Conservation (phyloP, 768 basidiomycete species). For the Hygrophorus pudorinus region DNA sequence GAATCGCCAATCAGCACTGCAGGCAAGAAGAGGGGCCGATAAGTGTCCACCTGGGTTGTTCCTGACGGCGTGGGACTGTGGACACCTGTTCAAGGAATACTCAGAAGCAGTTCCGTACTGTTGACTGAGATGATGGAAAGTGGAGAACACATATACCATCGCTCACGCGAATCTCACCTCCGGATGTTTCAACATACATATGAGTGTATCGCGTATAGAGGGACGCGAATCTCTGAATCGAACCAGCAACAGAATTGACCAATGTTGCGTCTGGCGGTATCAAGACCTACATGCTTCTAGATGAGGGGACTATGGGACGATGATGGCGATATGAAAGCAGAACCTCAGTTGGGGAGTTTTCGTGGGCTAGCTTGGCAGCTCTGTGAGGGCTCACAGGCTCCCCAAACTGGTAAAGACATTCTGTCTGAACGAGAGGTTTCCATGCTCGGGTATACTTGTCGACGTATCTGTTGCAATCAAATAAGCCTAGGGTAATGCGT, state of each 20-base stretch:
- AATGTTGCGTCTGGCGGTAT: constrained; percentile 60
- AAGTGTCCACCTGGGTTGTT: constrained; percentile 75
- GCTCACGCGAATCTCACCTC: constrained; percentile 50
- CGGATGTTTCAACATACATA: constrained; percentile 90
- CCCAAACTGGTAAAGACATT: constrained; percentile 75
- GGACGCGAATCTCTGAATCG: constrained; percentile 47
- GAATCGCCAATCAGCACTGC: constrained; percentile 83
- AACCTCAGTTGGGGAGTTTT: constrained; percentile 13
- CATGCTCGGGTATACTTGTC: constrained; percentile 36
- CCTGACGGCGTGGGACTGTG: constrained; percentile 85
- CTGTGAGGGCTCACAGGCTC: constrained; percentile 93
- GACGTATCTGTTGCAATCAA: constrained; percentile 46
- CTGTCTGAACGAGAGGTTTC: constrained; percentile 36
- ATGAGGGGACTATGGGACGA: not conserved
- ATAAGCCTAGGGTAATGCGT: not conserved
- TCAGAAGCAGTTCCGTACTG: constrained; percentile 4
- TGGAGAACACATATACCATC: not conserved
- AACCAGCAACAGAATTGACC: constrained; percentile 49
- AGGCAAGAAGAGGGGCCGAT: constrained; percentile 81
- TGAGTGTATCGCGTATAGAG: constrained; percentile 26
- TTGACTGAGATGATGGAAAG: constrained; percentile 8
- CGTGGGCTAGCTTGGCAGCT: constrained; percentile 48
- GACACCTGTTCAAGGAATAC: constrained; percentile 45
- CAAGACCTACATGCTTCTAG: not conserved
- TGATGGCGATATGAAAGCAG: not conserved